Base-by-base conservation (phyloP, 345 rosid species). In the Heritiera fomes region DNA sequence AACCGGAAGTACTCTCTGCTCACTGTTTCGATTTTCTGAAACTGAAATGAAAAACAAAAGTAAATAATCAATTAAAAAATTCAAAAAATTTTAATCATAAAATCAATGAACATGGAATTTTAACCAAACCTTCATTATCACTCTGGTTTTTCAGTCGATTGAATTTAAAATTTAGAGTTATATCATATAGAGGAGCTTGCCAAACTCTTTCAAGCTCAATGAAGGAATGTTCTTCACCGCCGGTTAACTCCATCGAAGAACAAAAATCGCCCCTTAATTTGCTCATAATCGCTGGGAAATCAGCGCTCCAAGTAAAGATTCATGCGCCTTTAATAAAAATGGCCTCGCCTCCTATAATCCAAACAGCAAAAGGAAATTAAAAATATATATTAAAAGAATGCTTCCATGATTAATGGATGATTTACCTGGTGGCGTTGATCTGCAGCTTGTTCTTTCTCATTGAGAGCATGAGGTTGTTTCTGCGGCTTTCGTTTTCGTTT, bases 361-460 rank as follows among this genome's bases (percentile, higher is more conserved):
- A 61, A 77, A 76, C 58, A 53, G n/a, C 58, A 15, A 53, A 53
- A 53, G 1, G 17, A 50, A 50, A 50, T 14, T 53, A 13, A 13
- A 52, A 52, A 15, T 3, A 52, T 13, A 13, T 11, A 53, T 32
- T 23, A 6, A 46, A 49, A 49, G 9, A 49, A 11, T 1, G 72
- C 0, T 34, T 30, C n/a, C 41, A 14, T 34, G 55, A 41, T 15
- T 58, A 56, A 52, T 9, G 3, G 34, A 61, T 20, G 8, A 50
- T 77, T 71, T 85, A 84, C 96, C 92, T 84, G 93, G 83, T 91
- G 95, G 68, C 95, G 97, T 69, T 77, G 87, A 73, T 87, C 83
- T 45, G 91, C 95, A 64, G 83, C 91, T 73, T 52, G 82, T 83
- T 93, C 98, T 78, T 83, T 89, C 1, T 53, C n/a, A 53, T 53